A percentile compares a stretch with the other conserved stretches of the same genome.
These are phyloP conservation scores for Neurospora sp. DNA, from an alignment of 2,329 filamentous ascomycete species.

Conservation along the genomic window DNA sequence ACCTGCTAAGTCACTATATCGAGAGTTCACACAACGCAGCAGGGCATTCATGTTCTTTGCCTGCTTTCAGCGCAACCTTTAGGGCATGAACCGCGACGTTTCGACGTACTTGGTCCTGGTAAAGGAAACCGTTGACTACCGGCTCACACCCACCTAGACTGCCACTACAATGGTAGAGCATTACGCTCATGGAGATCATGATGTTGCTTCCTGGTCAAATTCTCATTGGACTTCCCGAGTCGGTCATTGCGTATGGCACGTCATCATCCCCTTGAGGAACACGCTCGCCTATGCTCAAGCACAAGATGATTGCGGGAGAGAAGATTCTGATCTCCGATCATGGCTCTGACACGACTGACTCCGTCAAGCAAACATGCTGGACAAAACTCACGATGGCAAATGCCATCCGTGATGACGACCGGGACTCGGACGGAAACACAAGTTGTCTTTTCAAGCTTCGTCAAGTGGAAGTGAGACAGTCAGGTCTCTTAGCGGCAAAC, in stretches of 20 bases:
- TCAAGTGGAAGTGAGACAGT: not conserved
- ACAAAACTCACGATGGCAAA: not conserved
- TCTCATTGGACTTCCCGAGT: too few relatives aligned
- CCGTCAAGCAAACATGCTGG: not conserved
- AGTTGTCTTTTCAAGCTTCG: not conserved
- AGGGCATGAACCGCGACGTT: too few relatives aligned
- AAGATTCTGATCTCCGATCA: not conserved
- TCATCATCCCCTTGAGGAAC: too few relatives aligned
- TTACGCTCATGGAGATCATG: too few relatives aligned
- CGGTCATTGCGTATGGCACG: too few relatives aligned
- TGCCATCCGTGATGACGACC: not conserved
- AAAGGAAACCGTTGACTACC: not conserved
- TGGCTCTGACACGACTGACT: not conserved
- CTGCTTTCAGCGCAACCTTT: too few relatives aligned
- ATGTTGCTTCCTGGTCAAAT: too few relatives aligned
- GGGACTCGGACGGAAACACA: not conserved
- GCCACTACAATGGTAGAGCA: too few relatives aligned
- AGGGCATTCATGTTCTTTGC: too few relatives aligned
- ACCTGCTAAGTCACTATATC: not conserved
- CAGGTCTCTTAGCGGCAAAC: not conserved
- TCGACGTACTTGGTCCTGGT: not conserved
- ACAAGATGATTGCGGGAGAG: not conserved
- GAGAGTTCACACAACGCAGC: too few relatives aligned
- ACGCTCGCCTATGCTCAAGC: too few relatives aligned
- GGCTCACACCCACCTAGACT: too few relatives aligned